Percentiles rank a stretch among this genome's conserved stretches.
These are phyloP conservation scores for Camelina sativa DNA, from an alignment of 345 rosid genomes.

Conservation along the genomic window DNA sequence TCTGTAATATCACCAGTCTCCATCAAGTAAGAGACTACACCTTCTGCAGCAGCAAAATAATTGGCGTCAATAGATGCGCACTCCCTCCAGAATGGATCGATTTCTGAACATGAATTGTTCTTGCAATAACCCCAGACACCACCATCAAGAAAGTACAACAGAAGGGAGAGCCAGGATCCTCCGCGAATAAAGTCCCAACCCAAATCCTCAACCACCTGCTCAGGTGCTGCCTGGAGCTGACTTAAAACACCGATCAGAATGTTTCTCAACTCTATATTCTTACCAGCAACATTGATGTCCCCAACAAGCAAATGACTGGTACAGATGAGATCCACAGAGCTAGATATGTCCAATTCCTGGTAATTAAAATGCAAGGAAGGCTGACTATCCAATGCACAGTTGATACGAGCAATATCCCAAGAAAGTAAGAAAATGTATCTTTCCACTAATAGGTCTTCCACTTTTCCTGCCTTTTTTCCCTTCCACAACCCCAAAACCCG, in stretches of 20 bases:
- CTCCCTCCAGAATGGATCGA: conserved; percentile 52
- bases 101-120: conserved; percentile 56
- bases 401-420: conserved; percentile 68
- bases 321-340: conserved; percentile 54
- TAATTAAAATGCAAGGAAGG: conserved; percentile 50
- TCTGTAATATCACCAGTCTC: conserved; percentile 55
- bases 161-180: conserved; percentile 80
- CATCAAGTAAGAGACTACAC: conserved; percentile 57
- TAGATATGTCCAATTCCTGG: conserved; percentile 53
- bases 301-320: conserved; percentile 64
- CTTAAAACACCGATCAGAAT: conserved; percentile 56
- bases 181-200: conserved; percentile 87
- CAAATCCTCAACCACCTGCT: conserved; percentile 56
- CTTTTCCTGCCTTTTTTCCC: conserved; percentile 62
- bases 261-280: conserved; percentile 49
- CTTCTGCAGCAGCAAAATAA: conserved; percentile 60
- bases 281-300: conserved; percentile 49
- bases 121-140: conserved; percentile 62
- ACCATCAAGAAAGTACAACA: conserved; percentile 63
- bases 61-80: conserved; percentile 54
- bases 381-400: conserved; percentile 46
- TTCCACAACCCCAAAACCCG: conserved; percentile 78
- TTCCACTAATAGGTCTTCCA: conserved; percentile 89
- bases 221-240: conserved; percentile 49
- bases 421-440: conserved; percentile 85